These are phyloP conservation scores for Austroboletus rostrupii DNA, from an alignment of 1,284 basidiomycete genomes.

Conservation along the genomic window DNA sequence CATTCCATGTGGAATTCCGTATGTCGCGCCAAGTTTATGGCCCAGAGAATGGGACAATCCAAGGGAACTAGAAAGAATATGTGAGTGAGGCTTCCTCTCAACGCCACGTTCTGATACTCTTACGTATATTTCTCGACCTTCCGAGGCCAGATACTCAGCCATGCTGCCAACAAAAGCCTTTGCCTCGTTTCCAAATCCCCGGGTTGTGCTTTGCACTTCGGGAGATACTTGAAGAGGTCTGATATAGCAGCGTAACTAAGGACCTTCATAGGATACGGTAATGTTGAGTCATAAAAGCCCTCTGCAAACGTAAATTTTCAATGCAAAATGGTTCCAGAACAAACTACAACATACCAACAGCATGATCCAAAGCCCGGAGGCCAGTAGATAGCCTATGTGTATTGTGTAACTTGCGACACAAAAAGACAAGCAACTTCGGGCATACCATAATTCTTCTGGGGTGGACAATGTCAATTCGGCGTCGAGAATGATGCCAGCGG, in stretches of 20 bases:
- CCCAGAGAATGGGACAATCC: conserved; percentile 75
- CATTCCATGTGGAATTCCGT: conserved; percentile 77
- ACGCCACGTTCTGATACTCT: conserved; percentile 3
- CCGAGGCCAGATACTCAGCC: conserved; percentile 76
- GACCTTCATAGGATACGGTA: conserved; percentile 59
- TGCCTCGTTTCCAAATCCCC: conserved; percentile 57
- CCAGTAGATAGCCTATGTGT: conserved; percentile 67
- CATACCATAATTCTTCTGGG: conserved; percentile 70
- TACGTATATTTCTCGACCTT: conserved; percentile 54
- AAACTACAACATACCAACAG: conserved; percentile 50
- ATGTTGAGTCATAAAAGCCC: conserved; percentile 58
- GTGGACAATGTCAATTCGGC: conserved; percentile 71
- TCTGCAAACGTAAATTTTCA: conserved; percentile 38
- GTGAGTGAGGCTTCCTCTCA: neutral
- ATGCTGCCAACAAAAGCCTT: conserved; percentile 69
- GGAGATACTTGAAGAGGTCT: conserved; percentile 73
- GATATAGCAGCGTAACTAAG: conserved; percentile 63
- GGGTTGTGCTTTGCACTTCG: conserved; percentile 58
- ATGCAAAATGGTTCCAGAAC: neutral
- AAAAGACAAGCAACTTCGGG: conserved; percentile 12
- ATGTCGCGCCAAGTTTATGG: conserved; percentile 73
- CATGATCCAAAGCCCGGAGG: conserved; percentile 75
- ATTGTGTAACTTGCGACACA: conserved; percentile 14
- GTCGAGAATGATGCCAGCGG: conserved; percentile 73
- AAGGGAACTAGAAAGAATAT: conserved; percentile 41